phyloP scores from a whole-genome alignment of 257 asterid genomes.

The Solanum habrochaites region DNA sequence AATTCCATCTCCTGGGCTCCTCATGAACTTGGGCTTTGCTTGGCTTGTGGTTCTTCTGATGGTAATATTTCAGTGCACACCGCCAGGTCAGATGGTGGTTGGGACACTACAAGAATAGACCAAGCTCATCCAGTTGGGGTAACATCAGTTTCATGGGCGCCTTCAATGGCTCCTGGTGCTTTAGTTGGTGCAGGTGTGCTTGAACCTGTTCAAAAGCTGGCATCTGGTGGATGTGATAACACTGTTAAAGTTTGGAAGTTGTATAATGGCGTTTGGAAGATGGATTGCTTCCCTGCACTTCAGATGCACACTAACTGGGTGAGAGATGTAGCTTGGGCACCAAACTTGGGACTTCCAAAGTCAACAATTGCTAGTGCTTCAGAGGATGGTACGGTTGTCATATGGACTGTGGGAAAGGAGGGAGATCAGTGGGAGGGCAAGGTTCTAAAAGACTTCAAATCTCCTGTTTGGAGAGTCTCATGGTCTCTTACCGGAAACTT shows the following conservation, averaged over 20 bases:
- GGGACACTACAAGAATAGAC: slow-evolving; percentile 79
- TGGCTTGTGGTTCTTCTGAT: slow-evolving; percentile 92
- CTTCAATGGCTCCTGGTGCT: slow-evolving; percentile 73
- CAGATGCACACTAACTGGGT: slow-evolving; percentile 83
- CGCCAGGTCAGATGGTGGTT: slow-evolving; percentile 59
- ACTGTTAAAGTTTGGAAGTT: slow-evolving; percentile 91
- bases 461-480: slow-evolving; percentile 96
- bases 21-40: slow-evolving; percentile 75
- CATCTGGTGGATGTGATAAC: slow-evolving; percentile 89
- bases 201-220: slow-evolving; percentile 77
- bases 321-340: slow-evolving; percentile 97
- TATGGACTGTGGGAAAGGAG: slow-evolving; percentile 78
- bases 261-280: slow-evolving; percentile 63
- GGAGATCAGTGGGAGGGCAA: slow-evolving; percentile 88
- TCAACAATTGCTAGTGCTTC: slow-evolving; percentile 94
- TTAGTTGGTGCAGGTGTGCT: slow-evolving; percentile 52
- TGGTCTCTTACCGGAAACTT: slow-evolving; percentile 91
- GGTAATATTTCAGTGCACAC: slow-evolving; percentile 72
- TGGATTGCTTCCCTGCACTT: slow-evolving; percentile 93
- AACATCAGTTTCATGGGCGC: slow-evolving; percentile 96
- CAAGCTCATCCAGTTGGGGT: slow-evolving; percentile 97
- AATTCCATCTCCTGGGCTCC: slow-evolving; percentile 96
- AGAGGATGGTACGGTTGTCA: slow-evolving; percentile 82
- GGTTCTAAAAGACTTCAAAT: slow-evolving; percentile 69
- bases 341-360: slow-evolving; percentile 90